These are phyloP conservation scores for Davidsoniella virescens DNA, from an alignment of 2,329 filamentous ascomycete species.

Conservation along the genomic window DNA sequence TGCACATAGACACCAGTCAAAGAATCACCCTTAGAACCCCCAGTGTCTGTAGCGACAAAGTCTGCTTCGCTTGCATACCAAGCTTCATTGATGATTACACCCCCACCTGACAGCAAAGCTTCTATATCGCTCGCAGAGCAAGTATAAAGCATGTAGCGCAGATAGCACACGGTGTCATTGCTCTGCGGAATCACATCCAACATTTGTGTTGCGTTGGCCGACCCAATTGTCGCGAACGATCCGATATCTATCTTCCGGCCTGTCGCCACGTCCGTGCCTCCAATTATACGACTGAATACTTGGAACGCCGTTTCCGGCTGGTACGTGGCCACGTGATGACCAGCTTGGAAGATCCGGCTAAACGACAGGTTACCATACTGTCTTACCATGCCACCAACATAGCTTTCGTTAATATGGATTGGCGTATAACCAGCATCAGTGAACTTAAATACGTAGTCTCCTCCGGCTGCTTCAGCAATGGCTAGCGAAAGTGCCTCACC, in stretches of 20 bases:
- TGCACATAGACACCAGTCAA: constrained; percentile 6
- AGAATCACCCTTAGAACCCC: not conserved
- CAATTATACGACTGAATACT: constrained; percentile 44
- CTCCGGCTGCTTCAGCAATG: constrained; percentile 33
- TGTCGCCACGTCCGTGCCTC: constrained; percentile 36
- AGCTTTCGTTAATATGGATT: constrained; percentile 50
- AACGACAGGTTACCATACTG: constrained; percentile 63
- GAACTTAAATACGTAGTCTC: constrained; percentile 38
- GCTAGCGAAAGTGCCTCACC: constrained; percentile 55
- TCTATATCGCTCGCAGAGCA: constrained; percentile 31
- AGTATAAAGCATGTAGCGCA: constrained; percentile 33
- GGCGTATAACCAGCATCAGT: constrained; percentile 53
- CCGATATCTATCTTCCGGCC: constrained; percentile 36
- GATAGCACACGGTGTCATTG: constrained; percentile 38
- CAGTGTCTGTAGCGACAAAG: not conserved
- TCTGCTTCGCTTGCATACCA: constrained; percentile 3
- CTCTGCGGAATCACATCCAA: not conserved
- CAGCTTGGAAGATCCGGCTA: constrained; percentile 48
- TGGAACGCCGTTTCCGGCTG: constrained; percentile 44
- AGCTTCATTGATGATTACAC: constrained; percentile 6
- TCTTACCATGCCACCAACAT: constrained; percentile 55
- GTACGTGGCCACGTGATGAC: constrained; percentile 45
- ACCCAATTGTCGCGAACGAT: constrained; percentile 19
- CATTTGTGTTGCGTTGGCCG: not conserved
- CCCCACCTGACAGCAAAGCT: not conserved